Base-by-base conservation (phyloP, 768 basidiomycete genomes). In the Cystofilobasidium bisporidii region DNA sequence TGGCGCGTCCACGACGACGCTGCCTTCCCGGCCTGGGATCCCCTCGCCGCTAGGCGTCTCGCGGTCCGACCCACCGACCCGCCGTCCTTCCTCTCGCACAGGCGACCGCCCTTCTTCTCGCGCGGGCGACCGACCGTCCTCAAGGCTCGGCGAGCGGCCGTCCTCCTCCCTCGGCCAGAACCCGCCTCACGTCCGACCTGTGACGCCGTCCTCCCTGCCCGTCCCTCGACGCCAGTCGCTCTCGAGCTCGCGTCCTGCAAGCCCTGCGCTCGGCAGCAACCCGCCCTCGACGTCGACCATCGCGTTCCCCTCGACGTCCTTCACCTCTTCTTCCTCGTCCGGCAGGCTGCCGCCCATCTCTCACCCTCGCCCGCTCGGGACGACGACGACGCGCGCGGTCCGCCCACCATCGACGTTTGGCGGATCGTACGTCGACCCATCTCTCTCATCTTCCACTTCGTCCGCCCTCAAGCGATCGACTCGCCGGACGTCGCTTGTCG, bases 401-500 rank as follows among this genome's bases (percentile, higher is more conserved):
- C 24, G 32, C 3, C 59, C 59, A 61, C 3, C 33, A 9, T 61
- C 59, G 20, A 38, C 59, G 22, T 41, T 40, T 26, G 33, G 57
- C 6, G 12, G 6, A 12, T 12, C 36, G 36, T 36, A 6, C 12
- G 36, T 12, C 36, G 36, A 36, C 28, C 24, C 66, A 8, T 30
- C 38, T 17, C 24, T 48, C n/a, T 56, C 50, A 15, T 41, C 36
- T 33, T 38, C 56, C 15, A 58, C 20, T 5, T 15, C 56, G 40
- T 24, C 43, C 4, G 38, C 59, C 5, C 57, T 65, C 17, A 57
- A 57, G 15, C 65, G 65, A 2, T 65, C 65, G 26, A 36, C 43
- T 22, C 57, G 65, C 26, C 28, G 65, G n/a, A 65, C 48, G 4
- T 63, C 66, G 2, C 38, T 68, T 45, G 64, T 59, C 57, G 43